A percentile compares a stretch with the other conserved stretches of the same genome.
Evolutionary conservation across 2,329 filamentous ascomycete genomes (phyloP).

Genomic region (Fusarium setosum): DNA sequence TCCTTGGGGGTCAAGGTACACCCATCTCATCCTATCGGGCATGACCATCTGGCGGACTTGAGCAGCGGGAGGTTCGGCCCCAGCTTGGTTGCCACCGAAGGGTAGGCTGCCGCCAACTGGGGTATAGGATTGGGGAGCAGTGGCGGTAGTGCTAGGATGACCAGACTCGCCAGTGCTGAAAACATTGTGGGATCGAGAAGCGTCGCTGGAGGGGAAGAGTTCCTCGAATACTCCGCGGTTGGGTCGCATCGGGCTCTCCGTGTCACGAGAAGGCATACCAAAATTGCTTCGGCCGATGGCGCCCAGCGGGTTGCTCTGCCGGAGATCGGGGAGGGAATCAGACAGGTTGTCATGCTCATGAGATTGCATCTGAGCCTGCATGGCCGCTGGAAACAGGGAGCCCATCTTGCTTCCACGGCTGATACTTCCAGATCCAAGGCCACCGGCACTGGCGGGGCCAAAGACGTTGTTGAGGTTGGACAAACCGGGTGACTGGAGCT

Average conservation of each 20-base stretch:
- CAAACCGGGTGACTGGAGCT: conserved; percentile 80
- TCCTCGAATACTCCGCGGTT: conserved; percentile 68
- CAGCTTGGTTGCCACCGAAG: conserved; percentile 51
- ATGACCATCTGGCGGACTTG: conserved; percentile 95
- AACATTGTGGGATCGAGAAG: conserved; percentile 46
- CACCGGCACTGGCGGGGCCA: conserved; percentile 67
- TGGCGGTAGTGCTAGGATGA: conserved; percentile 48
- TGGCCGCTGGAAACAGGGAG: conserved; percentile 86
- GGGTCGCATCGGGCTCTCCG: conserved; percentile 68
- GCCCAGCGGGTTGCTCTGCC: conserved; percentile 71
- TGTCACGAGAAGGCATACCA: conserved; percentile 64
- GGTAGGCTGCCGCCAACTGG: conserved; percentile 49
- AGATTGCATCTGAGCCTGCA: conserved; percentile 90
- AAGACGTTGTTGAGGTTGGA: conserved; percentile 77
- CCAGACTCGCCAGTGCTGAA: conserved; percentile 53
- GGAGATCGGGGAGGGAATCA: conserved; percentile 69
- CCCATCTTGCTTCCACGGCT: conserved; percentile 85
- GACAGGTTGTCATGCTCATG: conserved; percentile 73
- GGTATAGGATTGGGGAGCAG: conserved; percentile 50
- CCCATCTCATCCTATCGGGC: conserved; percentile 99
- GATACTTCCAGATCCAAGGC: conserved; percentile 71
- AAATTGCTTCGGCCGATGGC: conserved; percentile 74
- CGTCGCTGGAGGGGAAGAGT: conserved; percentile 56
- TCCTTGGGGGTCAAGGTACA: conserved; percentile 94
- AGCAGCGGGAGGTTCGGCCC: conserved; percentile 65